A percentile compares a stretch with the other conserved stretches of the same genome.
Conservation (phyloP, 83 land plant species). For the Diphasiastrum complanatum region DNA sequence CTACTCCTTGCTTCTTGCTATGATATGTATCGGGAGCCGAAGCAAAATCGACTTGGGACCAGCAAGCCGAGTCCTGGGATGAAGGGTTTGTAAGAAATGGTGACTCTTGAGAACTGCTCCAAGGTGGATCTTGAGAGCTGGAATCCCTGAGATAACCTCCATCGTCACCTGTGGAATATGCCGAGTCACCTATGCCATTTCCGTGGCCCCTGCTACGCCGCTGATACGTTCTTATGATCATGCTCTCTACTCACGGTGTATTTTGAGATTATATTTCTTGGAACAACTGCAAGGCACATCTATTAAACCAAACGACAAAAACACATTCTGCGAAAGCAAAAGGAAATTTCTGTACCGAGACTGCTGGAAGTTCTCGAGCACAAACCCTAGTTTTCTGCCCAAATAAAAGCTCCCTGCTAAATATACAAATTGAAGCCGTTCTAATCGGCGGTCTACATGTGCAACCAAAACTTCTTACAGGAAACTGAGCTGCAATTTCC, state of each 20-base stretch:
- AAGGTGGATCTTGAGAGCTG: slow-evolving; percentile 2
- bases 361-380: too few species aligned
- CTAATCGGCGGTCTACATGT: too few species aligned
- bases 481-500: too few species aligned
- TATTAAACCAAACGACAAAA: not conserved
- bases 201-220: slow-evolving; percentile 33
- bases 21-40: too few species aligned
- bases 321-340: slow-evolving; percentile 1
- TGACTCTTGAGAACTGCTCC: slow-evolving; percentile 22
- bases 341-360: too few species aligned
- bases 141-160: not conserved
- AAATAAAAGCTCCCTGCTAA: too few species aligned
- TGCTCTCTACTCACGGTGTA: slow-evolving; percentile 7
- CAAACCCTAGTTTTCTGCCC: too few species aligned
- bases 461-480: too few species aligned
- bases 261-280: not conserved
- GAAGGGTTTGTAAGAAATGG: slow-evolving; percentile 7
- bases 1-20: too few species aligned
- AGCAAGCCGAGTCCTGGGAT: slow-evolving; percentile 10
- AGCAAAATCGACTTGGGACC: slow-evolving; percentile 2
- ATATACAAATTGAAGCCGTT: too few species aligned
- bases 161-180: slow-evolving; percentile 10
- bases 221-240: slow-evolving; percentile 55
- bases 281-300: not conserved
- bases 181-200: slow-evolving; percentile 12